Percentiles rank a stretch among this genome's conserved stretches.
Conservation (phyloP, 768 basidiomycete genomes). For the Suillus ampliporus region DNA sequence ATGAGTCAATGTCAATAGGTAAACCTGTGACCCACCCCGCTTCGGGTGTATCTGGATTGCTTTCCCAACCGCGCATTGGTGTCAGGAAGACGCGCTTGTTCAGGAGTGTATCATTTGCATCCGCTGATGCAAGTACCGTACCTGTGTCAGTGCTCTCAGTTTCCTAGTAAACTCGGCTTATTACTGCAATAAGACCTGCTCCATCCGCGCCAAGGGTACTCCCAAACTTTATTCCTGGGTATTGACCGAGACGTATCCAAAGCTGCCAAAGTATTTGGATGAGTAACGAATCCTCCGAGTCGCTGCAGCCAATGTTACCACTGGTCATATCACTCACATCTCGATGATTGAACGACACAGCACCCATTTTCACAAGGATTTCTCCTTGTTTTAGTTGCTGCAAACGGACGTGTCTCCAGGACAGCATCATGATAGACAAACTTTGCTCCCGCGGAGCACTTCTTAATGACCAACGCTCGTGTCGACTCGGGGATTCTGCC, state of each 20-base stretch:
- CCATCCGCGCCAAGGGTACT: constrained; percentile 74
- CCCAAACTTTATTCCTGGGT: constrained; percentile 66
- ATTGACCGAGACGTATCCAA: constrained; percentile 74
- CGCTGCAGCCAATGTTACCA: not conserved
- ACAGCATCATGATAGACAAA: constrained; percentile 62
- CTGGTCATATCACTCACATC: constrained; percentile 50
- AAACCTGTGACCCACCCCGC: constrained; percentile 47
- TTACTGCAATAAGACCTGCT: constrained; percentile 53
- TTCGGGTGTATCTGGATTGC: constrained; percentile 68
- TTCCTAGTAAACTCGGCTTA: not conserved
- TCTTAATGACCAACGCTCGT: constrained; percentile 53
- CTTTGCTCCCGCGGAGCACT: constrained; percentile 43
- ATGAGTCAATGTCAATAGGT: not conserved
- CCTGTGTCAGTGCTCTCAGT: constrained; percentile 45
- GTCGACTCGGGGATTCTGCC: constrained; percentile 46
- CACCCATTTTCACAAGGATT: constrained; percentile 68
- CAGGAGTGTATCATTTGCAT: constrained; percentile 59
- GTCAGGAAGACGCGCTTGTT: constrained; percentile 74
- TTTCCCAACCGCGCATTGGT: constrained; percentile 80
- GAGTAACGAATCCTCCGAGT: not conserved
- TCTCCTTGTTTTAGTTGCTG: constrained; percentile 59
- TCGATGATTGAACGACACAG: constrained; percentile 79
- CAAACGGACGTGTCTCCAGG: constrained; percentile 54
- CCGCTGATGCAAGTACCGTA: constrained; percentile 61
- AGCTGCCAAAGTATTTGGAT: constrained; percentile 47